Conservation (phyloP, 495 filamentous ascomycete genomes). For the Talaromyces ruber region DNA sequence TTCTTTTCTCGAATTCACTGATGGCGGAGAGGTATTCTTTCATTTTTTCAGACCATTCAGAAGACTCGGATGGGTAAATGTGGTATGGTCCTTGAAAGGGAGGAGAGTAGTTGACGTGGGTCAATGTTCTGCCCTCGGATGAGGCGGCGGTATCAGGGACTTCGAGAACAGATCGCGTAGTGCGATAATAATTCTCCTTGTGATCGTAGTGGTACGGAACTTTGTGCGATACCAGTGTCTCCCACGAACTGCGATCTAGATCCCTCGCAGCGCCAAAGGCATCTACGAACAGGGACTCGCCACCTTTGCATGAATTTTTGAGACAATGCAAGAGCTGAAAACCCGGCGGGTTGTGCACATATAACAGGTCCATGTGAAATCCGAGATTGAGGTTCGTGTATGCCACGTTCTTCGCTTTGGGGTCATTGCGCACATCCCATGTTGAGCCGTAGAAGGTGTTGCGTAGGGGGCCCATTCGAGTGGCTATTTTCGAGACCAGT, state of each 20-base stretch:
- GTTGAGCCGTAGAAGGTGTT: slow-evolving; percentile 84
- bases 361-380: slow-evolving; percentile 89
- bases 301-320: slow-evolving; percentile 62
- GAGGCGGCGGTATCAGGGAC: slow-evolving; percentile 3
- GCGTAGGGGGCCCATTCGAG: slow-evolving; percentile 63
- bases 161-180: slow-evolving; percentile 45
- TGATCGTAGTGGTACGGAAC: slow-evolving; percentile 63
- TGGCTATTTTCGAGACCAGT: slow-evolving; percentile 58
- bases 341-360: slow-evolving; percentile 69
- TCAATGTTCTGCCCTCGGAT: slow-evolving; percentile 10
- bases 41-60: not conserved
- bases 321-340: slow-evolving; percentile 85
- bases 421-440: slow-evolving; percentile 76
- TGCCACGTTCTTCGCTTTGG: slow-evolving; percentile 78
- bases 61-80: not conserved
- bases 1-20: slow-evolving; percentile 28
- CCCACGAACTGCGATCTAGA: slow-evolving; percentile 5
- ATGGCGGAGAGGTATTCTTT: slow-evolving; percentile 23
- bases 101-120: slow-evolving; percentile 59
- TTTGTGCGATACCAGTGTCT: slow-evolving; percentile 28
- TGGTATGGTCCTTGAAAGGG: slow-evolving; percentile 53
- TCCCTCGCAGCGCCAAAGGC: slow-evolving; percentile 47
- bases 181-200: slow-evolving; percentile 51
- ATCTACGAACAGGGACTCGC: slow-evolving; percentile 77
- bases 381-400: slow-evolving; percentile 75